phyloP scores from a whole-genome alignment of 2,329 filamentous ascomycete genomes.

The Didymella pomorum region DNA sequence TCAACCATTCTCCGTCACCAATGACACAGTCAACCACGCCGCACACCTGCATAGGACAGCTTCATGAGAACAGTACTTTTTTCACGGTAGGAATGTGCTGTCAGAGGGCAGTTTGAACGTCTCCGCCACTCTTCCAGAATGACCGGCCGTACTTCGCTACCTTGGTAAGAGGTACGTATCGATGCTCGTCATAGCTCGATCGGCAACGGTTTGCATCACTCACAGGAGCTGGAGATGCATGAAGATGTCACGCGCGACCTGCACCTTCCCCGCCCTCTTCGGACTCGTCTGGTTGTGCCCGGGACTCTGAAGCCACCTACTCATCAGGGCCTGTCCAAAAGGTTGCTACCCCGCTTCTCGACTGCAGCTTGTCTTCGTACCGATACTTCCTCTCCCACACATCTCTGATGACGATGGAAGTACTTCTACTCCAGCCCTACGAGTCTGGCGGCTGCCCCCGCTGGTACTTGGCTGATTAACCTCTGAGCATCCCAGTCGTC shows the following conservation, averaged over 20 bases:
- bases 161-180: constrained; percentile 10
- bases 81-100: not conserved
- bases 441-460: constrained; percentile 33
- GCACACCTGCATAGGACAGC: constrained; percentile 4
- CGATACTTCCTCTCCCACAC: constrained; percentile 31
- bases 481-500: constrained; percentile 43
- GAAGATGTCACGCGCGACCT: constrained; percentile 46
- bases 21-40: constrained; percentile 10
- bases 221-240: constrained; percentile 38
- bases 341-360: constrained; percentile 48
- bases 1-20: constrained; percentile 13
- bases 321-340: constrained; percentile 27
- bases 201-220: constrained; percentile 37
- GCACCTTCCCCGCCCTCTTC: constrained; percentile 38
- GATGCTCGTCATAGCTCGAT: constrained; percentile 34
- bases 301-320: constrained; percentile 49
- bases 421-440: constrained; percentile 39
- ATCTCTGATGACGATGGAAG: constrained; percentile 21
- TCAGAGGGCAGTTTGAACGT: not conserved
- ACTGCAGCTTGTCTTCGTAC: constrained; percentile 41
- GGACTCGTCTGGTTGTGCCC: constrained; percentile 39
- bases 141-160: constrained; percentile 7
- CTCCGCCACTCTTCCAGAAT: not conserved
- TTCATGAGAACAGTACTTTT: not conserved
- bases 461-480: constrained; percentile 43